Percentiles rank a stretch among this genome's conserved stretches.
These are phyloP conservation scores for Proliferodiscus dingleyae DNA, from an alignment of 2,329 filamentous ascomycete species.

Conservation along the genomic window DNA sequence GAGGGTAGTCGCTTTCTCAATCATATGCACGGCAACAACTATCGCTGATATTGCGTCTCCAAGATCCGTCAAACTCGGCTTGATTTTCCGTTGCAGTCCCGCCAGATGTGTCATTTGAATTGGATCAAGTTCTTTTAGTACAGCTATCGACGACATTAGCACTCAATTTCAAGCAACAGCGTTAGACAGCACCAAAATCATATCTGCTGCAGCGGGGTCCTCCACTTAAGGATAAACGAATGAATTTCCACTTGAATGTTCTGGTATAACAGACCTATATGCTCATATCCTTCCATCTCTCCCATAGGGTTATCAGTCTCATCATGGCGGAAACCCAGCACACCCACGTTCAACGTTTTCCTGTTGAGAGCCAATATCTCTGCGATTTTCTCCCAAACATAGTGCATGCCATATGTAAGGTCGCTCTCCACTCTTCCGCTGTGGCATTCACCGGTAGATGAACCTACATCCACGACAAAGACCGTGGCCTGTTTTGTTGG, in stretches of 20 bases:
- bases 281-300: constrained; percentile 68
- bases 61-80: constrained; percentile 59
- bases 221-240: neutral
- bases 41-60: constrained; percentile 89
- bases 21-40: constrained; percentile 82
- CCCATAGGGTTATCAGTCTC: constrained; percentile 64
- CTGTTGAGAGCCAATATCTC: constrained; percentile 62
- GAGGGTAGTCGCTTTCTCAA: constrained; percentile 71
- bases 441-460: constrained; percentile 72
- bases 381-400: constrained; percentile 91
- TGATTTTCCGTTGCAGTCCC: constrained; percentile 57
- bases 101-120: constrained; percentile 65
- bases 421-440: constrained; percentile 71
- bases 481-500: constrained; percentile 76
- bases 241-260: neutral
- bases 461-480: constrained; percentile 84
- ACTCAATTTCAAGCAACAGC: neutral
- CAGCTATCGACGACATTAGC: constrained; percentile 20
- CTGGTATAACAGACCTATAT: constrained; percentile 47
- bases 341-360: constrained; percentile 71
- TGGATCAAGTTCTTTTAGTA: constrained; percentile 63
- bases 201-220: neutral
- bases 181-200: constrained; percentile 31
- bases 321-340: constrained; percentile 79
- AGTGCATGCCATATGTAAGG: constrained; percentile 84